These are phyloP conservation scores for Hyphopichia buzzinii DNA, from an alignment of 1,139 yeast genomes.

Conservation along the genomic window DNA sequence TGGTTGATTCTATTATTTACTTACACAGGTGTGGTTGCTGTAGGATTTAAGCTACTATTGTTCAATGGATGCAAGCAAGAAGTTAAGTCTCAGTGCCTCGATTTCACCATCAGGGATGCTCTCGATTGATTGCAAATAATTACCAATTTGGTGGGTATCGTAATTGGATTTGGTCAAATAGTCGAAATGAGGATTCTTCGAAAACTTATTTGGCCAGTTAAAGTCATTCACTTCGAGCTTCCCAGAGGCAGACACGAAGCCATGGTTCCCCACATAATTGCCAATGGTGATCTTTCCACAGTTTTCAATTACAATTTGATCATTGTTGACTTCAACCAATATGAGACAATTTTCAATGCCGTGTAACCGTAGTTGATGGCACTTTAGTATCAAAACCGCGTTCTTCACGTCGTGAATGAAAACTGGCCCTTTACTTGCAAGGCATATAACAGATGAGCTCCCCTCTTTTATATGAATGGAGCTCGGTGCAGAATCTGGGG, in stretches of 20 bases:
- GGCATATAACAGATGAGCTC: slow-evolving; percentile 14
- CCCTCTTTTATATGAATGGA: slow-evolving; percentile 21
- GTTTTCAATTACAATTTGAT: slow-evolving; percentile 34
- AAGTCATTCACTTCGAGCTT: slow-evolving; percentile 12
- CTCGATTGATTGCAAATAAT: background rate
- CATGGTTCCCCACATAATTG: slow-evolving; percentile 1
- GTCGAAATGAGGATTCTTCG: slow-evolving; percentile 15
- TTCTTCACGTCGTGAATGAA: slow-evolving; percentile 24
- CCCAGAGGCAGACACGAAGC: background rate
- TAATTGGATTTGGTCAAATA: slow-evolving; percentile 1
- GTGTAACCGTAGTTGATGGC: slow-evolving; percentile 46
- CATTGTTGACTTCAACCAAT: slow-evolving; percentile 19
- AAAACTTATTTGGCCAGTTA: slow-evolving; percentile 10
- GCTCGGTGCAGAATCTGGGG: slow-evolving; percentile 13
- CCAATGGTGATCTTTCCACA: slow-evolving; percentile 21
- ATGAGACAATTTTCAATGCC: slow-evolving; percentile 21
- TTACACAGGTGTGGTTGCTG: no score
- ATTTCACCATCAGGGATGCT: slow-evolving; percentile 1
- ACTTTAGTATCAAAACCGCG: slow-evolving; percentile 22
- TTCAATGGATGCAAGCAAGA: no score
- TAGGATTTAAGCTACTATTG: no score
- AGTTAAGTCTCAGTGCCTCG: no score
- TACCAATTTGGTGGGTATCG: background rate
- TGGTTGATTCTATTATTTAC: no score
- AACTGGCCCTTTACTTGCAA: slow-evolving; percentile 32